Percentiles rank a stretch among this genome's conserved stretches.
phyloP scores from a whole-genome alignment of 768 basidiomycete genomes.

The Lactarius akahatsu region DNA sequence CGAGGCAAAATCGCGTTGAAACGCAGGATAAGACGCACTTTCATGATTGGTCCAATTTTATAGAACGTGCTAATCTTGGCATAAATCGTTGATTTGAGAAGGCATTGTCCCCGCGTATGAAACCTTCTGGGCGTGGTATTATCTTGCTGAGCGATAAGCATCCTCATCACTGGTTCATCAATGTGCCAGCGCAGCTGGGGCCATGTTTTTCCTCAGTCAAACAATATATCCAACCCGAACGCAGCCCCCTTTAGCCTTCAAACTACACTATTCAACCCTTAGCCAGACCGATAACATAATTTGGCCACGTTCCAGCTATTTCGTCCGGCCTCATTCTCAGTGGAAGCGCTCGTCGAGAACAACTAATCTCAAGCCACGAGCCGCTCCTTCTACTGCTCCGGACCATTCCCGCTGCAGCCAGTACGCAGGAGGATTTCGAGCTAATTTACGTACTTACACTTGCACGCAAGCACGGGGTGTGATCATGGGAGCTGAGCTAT shows the following conservation, averaged over 20 bases:
- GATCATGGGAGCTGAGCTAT: not conserved
- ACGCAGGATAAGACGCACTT: not conserved
- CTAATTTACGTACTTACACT: not conserved
- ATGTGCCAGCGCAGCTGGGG: not conserved
- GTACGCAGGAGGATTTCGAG: not conserved
- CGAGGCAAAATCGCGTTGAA: not conserved
- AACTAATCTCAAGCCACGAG: not conserved
- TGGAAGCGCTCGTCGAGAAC: not conserved
- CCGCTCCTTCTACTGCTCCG: not conserved
- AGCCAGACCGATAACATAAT: not conserved
- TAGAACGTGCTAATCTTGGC: not conserved
- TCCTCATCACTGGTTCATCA: not conserved
- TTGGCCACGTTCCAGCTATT: not conserved
- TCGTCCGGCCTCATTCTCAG: not conserved
- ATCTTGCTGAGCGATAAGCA: not conserved
- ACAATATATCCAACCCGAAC: not conserved
- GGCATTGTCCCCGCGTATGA: not conserved
- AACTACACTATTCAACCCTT: not conserved
- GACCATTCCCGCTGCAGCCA: not conserved
- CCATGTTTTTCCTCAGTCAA: not conserved
- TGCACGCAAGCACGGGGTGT: not conserved
- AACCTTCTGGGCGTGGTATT: not conserved
- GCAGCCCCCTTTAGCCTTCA: conserved; percentile 5
- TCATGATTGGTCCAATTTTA: conserved; percentile 5
- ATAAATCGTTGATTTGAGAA: not conserved